Conservation (phyloP, 1,284 basidiomycete species). For the Tilletia caries region DNA sequence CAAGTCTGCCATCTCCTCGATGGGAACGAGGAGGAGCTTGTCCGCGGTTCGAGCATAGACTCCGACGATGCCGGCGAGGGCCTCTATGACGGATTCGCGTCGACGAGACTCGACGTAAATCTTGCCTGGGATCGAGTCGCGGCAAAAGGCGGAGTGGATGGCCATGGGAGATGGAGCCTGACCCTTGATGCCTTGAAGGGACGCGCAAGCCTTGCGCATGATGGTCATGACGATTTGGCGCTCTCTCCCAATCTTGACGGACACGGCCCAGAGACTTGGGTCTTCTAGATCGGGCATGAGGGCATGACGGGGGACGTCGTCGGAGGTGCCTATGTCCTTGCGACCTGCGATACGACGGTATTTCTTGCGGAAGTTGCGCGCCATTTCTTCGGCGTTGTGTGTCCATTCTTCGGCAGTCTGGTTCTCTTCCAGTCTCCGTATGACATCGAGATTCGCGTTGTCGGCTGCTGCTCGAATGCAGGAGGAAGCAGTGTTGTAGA, state of each 20-base stretch:
- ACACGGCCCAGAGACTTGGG: conserved; percentile 90
- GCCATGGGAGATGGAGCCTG: conserved; percentile 62
- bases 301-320: conserved; percentile 77
- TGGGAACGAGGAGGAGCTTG: conserved; percentile 81
- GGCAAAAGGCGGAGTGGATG: conserved; percentile 87
- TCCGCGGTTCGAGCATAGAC: conserved; percentile 65
- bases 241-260: too few relatives aligned
- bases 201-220: conserved; percentile 80
- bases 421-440: conserved; percentile 73
- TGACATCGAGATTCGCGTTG: conserved; percentile 74
- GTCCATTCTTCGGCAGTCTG: conserved; percentile 77
- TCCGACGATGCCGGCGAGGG: too few relatives aligned
- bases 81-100: too few relatives aligned
- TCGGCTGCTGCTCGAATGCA: conserved; percentile 60
- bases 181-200: too few relatives aligned
- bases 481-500: conserved; percentile 62
- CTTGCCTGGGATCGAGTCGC: too few relatives aligned
- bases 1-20: conserved; percentile 96
- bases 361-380: conserved; percentile 75
- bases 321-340: too few relatives aligned
- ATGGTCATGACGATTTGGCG: conserved; percentile 88
- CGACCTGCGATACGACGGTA: conserved; percentile 61
- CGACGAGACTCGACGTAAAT: too few relatives aligned
- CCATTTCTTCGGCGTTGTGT: too few relatives aligned
- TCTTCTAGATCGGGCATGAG: conserved; percentile 96